Base-by-base conservation (phyloP, 2,329 filamentous ascomycete genomes). In the Colletotrichum sp. region DNA sequence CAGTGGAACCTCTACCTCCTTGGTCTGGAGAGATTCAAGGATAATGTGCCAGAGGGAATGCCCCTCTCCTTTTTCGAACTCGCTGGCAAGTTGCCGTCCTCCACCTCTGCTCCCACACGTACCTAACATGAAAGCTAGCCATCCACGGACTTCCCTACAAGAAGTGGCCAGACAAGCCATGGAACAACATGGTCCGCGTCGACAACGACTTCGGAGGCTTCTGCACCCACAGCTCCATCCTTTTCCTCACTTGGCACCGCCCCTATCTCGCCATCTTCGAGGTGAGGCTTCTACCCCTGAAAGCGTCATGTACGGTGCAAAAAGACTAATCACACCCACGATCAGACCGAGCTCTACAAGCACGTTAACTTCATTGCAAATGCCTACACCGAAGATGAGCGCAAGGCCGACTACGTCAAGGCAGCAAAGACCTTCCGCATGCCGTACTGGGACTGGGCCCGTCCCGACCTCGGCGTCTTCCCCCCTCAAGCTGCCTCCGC, bases 181-280 rank as follows among this genome's bases (percentile, higher is more conserved):
- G 73, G 63, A 77, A 81, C 66, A 57, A 76, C 28, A 76, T 67
- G 75, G 32, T 71, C 21, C 63, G 60, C 15, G 75, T 75, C 9
- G 62, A 75, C 75, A 86, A 88, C 73, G 21, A 28, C 12, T 85
- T 88, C 49, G 87, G 89, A 13, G 95, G 95, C 24, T 94, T 93
- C 81, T 94, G 93, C 81, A 88, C 89, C 15, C 93, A 94, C 82
- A 88, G 86, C 13, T 90, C 90, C 2, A 89, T 90, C 52, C 81
- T 93, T 9, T 94, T 95, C 81, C 87, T 90, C 44, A 86, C 90
- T 8, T 94, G 93, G 93, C 93, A 94, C 86, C 87, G 92, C 72
- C 91, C 92, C 3, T 94, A 93, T 79, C 83, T 93, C 71, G 87
- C 90, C 12, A 84, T 93, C 12, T 92, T 86, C 78, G 92, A 93